Evolutionary conservation across 305 asterid genomes (phyloP).

Genomic region (Fraxinus dipetala): DNA sequence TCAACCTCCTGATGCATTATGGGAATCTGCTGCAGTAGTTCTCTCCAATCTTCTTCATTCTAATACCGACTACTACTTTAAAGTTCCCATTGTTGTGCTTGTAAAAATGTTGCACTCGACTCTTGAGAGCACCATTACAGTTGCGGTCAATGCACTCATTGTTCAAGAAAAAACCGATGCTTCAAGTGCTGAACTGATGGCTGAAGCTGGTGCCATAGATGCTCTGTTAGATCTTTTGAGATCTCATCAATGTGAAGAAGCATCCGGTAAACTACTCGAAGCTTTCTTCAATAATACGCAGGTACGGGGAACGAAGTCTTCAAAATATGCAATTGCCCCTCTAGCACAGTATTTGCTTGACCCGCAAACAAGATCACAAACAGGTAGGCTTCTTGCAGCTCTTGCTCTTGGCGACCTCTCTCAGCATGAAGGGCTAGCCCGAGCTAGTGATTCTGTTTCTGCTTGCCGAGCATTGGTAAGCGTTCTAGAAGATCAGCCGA

Average conservation of each 20-base stretch:
- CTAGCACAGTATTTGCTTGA: constrained; percentile 81
- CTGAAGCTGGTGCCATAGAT: constrained; percentile 80
- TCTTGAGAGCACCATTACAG: constrained; percentile 44
- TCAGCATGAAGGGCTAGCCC: constrained; percentile 83
- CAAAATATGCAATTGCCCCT: constrained; percentile 80
- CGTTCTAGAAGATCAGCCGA: constrained; percentile 71
- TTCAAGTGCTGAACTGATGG: constrained; percentile 67
- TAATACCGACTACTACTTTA: constrained; percentile 55
- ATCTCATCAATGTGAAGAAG: constrained; percentile 81
- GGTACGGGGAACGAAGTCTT: constrained; percentile 71
- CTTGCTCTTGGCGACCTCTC: constrained; percentile 89
- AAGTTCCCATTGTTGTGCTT: constrained; percentile 62
- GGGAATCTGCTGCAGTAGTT: constrained; percentile 80
- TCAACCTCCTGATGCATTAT: constrained; percentile 55
- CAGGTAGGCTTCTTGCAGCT: constrained; percentile 74
- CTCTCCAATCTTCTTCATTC: constrained; percentile 63
- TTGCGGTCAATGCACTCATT: constrained; percentile 63
- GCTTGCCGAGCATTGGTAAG: constrained; percentile 76
- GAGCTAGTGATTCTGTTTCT: constrained; percentile 66
- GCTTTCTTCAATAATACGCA: constrained; percentile 60
- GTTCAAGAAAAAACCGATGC: constrained; percentile 66
- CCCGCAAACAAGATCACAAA: constrained; percentile 74
- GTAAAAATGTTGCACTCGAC: constrained; percentile 68
- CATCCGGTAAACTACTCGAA: constrained; percentile 65
- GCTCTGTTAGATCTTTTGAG: constrained; percentile 71